Percentiles rank a stretch among this genome's conserved stretches.
Evolutionary conservation across 495 filamentous ascomycete species (phyloP).

Genomic region (Clavariopsis aquatica): DNA sequence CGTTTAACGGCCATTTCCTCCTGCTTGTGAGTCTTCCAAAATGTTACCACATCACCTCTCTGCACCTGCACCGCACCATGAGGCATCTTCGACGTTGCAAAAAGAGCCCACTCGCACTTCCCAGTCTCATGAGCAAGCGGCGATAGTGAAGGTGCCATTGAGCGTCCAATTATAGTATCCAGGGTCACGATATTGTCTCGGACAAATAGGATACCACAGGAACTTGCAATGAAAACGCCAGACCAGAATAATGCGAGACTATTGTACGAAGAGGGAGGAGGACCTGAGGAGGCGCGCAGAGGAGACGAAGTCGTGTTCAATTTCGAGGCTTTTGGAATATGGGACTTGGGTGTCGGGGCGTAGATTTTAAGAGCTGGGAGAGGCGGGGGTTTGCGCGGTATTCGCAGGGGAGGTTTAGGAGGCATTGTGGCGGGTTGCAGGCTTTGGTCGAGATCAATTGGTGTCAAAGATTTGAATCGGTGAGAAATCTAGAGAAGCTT

Average conservation of each 20-base stretch:
- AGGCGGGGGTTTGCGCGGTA: neutral
- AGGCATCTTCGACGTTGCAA: constrained; percentile 2
- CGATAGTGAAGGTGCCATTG: constrained; percentile 45
- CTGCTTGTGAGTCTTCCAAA: constrained; percentile 41
- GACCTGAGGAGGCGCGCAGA: neutral
- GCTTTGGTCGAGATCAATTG: too few species aligned
- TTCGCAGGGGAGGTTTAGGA: constrained; percentile 11
- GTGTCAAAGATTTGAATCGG: neutral
- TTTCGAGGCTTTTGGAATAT: neutral
- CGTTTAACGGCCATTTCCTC: constrained; percentile 42
- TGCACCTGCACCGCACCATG: neutral
- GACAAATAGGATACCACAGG: constrained; percentile 11
- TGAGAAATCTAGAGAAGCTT: constrained; percentile 5
- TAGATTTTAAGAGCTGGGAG: neutral
- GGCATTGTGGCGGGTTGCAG: constrained; percentile 5
- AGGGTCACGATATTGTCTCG: constrained; percentile 24
- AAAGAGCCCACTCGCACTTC: constrained; percentile 27
- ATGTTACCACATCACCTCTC: constrained; percentile 43
- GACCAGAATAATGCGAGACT: neutral
- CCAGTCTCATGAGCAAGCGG: constrained; percentile 39
- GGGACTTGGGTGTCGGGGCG: neutral
- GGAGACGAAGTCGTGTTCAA: too few species aligned
- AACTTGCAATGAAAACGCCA: neutral
- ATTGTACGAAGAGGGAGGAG: neutral
- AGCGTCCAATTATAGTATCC: constrained; percentile 34